Percentiles rank a stretch among this genome's conserved stretches.
phyloP scores from a whole-genome alignment of 2,329 filamentous ascomycete genomes.

The Whalleya microplaca region DNA sequence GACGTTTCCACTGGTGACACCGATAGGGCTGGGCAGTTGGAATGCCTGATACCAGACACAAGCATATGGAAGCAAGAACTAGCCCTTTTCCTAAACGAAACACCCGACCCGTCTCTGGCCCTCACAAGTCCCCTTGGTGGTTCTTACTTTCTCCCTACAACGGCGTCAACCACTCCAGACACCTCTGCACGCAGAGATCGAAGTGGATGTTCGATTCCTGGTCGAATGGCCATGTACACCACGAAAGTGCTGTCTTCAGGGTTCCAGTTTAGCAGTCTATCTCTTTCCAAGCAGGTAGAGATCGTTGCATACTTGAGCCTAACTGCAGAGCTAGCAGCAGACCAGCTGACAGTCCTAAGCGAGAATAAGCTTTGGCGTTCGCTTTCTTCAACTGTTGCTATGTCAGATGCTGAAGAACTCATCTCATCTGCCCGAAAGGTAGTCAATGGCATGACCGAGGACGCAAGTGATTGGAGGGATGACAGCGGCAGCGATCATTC shows the following conservation, averaged over 20 bases:
- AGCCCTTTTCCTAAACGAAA: slow-evolving; percentile 52
- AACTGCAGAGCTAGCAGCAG: slow-evolving; percentile 54
- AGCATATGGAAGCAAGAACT: slow-evolving; percentile 70
- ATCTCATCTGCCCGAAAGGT: slow-evolving; percentile 45
- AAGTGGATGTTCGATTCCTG: slow-evolving; percentile 71
- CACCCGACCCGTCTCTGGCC: slow-evolving; percentile 67
- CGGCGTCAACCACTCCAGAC: slow-evolving; percentile 24
- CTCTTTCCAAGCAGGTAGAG: slow-evolving; percentile 50
- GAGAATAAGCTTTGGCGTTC: slow-evolving; percentile 52
- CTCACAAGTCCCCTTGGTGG: slow-evolving; percentile 76
- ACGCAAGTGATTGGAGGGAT: slow-evolving; percentile 44
- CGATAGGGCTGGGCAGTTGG: slow-evolving; percentile 10
- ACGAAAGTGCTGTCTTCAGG: slow-evolving; percentile 56
- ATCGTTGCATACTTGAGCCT: slow-evolving; percentile 56
- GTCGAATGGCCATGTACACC: slow-evolving; percentile 76
- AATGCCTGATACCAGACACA: slow-evolving; percentile 62
- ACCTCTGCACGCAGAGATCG: slow-evolving; percentile 57
- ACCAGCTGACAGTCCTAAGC: slow-evolving; percentile 54
- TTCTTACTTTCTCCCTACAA: slow-evolving; percentile 64
- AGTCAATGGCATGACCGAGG: slow-evolving; percentile 40
- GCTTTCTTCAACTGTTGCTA: slow-evolving; percentile 40
- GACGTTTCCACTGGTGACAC: slow-evolving; percentile 40
- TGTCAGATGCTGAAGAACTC: slow-evolving; percentile 48
- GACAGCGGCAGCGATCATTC: slow-evolving; percentile 40
- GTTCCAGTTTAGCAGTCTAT: slow-evolving; percentile 44